Evolutionary conservation across 2,329 filamentous ascomycete genomes (phyloP).

Genomic region (Talaromyces atroroseus): DNA sequence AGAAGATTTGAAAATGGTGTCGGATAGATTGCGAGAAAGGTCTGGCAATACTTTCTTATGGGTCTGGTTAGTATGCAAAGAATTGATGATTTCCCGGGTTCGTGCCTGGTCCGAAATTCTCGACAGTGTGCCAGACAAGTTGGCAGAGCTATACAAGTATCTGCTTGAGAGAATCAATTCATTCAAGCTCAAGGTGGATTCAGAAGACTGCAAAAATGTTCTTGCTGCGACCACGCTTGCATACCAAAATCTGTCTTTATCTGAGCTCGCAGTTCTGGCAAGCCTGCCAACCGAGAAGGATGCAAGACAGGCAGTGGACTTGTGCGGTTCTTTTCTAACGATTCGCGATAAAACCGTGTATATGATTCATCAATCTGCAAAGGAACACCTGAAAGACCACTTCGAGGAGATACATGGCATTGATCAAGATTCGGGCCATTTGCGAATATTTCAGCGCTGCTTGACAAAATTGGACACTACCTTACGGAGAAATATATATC

Average conservation of each 20-base stretch:
- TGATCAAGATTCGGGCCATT: too few relatives aligned
- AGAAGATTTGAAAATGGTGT: slow-evolving; percentile 5
- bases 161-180: slow-evolving; percentile 22
- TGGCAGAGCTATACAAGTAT: not conserved
- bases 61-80: slow-evolving; percentile 33
- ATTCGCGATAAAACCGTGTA: slow-evolving; percentile 16
- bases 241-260: slow-evolving; percentile 34
- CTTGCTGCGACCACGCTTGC: slow-evolving; percentile 27
- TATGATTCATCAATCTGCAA: slow-evolving; percentile 27
- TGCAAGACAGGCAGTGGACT: slow-evolving; percentile 16
- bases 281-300: not conserved
- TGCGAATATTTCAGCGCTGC: too few relatives aligned
- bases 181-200: slow-evolving; percentile 23
- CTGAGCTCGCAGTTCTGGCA: slow-evolving; percentile 24
- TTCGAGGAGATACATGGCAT: too few relatives aligned
- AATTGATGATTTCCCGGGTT: slow-evolving; percentile 21
- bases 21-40: slow-evolving; percentile 20
- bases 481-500: too few relatives aligned
- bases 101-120: slow-evolving; percentile 17
- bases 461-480: too few relatives aligned
- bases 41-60: slow-evolving; percentile 37
- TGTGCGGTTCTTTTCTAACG: slow-evolving; percentile 24
- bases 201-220: slow-evolving; percentile 29
- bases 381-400: slow-evolving; percentile 16
- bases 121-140: not conserved